Evolutionary conservation across 306 rosid genomes (phyloP), one percentile per base, ranked within the genome.

Genomic region (Prunus armeniaca): DNA sequence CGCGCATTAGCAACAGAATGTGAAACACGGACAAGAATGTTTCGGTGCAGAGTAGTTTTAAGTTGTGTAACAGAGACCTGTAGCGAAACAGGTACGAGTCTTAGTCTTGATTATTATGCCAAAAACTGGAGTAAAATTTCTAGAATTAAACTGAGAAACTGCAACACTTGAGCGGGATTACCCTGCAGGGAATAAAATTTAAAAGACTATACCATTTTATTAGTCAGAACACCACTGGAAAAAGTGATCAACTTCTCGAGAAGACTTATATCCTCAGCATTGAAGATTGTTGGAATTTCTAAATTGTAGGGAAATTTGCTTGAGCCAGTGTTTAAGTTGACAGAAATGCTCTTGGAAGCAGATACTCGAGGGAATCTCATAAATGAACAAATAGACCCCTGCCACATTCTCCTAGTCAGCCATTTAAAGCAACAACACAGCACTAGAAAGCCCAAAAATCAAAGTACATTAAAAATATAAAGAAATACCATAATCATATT

Each of bases 301-400:
- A 89, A 60, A 9, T 61, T 71, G 63, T 86, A 84, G 50, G 86
- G 86, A 75, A 34, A 63, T 69, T 76, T 82, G 71, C 77, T 84
- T 74, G 47, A 56, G 25, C 75, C 75, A n/a, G 22, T 43, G 62
- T 77, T 82, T 51, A 60, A 69, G 67, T 73, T 55, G 64, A 89
- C 84, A 81, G 91, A 82, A 69, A 86, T 69, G 15, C 60, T 77
- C 69, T 82, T 83, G 68, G 50, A 73, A 20, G 89, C 74, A 86
- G 85, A 84, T 74, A 76, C 87, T 22, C 78, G 82, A 15, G 98
- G 98, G 76, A 92, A 95, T 77, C 92, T 86, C 97, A 95, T 86
- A 61, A 90, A 86, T 10, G 80, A 69, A 81, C 90, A 86, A 58
- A 95, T 76, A 27, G 79, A 76, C 63, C 88, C 91, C 98, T 93